Evolutionary conservation across 768 basidiomycete species (phyloP), one percentile per base, ranked within the genome.

Genomic region (Leccinum longicurvipes): DNA sequence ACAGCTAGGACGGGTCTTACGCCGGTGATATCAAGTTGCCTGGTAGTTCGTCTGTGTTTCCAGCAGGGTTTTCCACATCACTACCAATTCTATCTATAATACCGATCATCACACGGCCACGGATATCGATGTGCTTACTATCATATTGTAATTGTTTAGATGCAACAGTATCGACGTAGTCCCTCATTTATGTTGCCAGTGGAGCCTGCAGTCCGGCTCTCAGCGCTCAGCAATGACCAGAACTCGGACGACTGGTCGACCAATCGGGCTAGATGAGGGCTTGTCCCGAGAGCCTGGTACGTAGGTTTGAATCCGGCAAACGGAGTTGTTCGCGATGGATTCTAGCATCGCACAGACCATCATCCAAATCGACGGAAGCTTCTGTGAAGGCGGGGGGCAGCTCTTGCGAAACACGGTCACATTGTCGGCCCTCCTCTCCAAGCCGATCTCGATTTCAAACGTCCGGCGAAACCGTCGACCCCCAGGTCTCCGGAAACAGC

Each of bases 401-500:
- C 80, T 91, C 36, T 72, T 91, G 25, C 82, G 89, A 47, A 89
- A 88, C 60, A 74, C 85, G 0, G 76, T 87, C 31, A 75, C 86
- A 1, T 72, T 90, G 32, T 81, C 89, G n/a, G 80, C 82, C 9
- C 73, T 91, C 17, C 74, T 89, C 15, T 71, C 72, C n/a, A 84
- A 78, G 54, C 82, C 85, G 1, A 73, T 90, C 25, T 71, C 74
- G 4, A 81, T 91, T 47, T 67, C 78, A 31, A 84, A 85, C 15
- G 82, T 91, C 27, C 82, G 89, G 28, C 72, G 72, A 47, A 77
- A 77, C 24, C 77, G 89, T 48, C 76, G 57, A 31, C 81, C 80
- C 17, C 83, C 86, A 15, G 89, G 89, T 1, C 73, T 91, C 34
- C 87, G 80, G 64, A 82, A 81, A 47, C 89, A 92, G 63, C 89